phyloP scores from a whole-genome alignment of 2,329 filamentous ascomycete species.

The Pseudocercospora musae region DNA sequence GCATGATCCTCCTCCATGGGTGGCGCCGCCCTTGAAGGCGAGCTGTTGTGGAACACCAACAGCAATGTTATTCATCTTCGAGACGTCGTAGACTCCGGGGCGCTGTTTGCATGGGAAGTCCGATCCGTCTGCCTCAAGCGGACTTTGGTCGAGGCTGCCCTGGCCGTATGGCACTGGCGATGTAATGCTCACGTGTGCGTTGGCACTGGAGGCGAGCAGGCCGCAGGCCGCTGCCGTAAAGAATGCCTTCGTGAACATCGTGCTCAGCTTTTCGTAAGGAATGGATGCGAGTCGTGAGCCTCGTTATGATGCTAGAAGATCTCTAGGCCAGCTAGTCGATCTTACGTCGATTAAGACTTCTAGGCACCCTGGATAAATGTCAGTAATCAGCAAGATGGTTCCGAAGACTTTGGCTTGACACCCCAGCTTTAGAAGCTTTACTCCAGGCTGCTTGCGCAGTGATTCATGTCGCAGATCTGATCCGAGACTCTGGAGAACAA shows the following conservation, averaged over 20 bases:
- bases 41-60: slow-evolving; percentile 63
- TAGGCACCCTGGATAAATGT: not conserved
- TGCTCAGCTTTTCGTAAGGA: slow-evolving; percentile 15
- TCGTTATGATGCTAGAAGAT: slow-evolving; percentile 17
- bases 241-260: slow-evolving; percentile 22
- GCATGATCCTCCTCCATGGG: slow-evolving; percentile 87
- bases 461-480: slow-evolving; percentile 12
- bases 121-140: slow-evolving; percentile 49
- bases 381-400: not conserved
- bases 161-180: slow-evolving; percentile 64
- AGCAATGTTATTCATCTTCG: slow-evolving; percentile 57
- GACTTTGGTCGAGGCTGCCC: slow-evolving; percentile 59
- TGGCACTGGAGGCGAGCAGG: slow-evolving; percentile 30
- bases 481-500: not conserved
- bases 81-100: slow-evolving; percentile 45
- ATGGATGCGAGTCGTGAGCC: slow-evolving; percentile 22
- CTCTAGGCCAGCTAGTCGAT: slow-evolving; percentile 27
- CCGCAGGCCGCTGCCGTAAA: slow-evolving; percentile 17
- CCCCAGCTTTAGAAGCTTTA: not conserved
- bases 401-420: not conserved
- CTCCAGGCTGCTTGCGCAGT: not conserved
- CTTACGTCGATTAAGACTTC: not conserved
- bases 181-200: slow-evolving; percentile 73
- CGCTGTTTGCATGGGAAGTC: slow-evolving; percentile 81
- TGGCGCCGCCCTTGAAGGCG: slow-evolving; percentile 67